Base-by-base conservation (phyloP, 2,329 filamentous ascomycete genomes). In the Penicillium sp. region DNA sequence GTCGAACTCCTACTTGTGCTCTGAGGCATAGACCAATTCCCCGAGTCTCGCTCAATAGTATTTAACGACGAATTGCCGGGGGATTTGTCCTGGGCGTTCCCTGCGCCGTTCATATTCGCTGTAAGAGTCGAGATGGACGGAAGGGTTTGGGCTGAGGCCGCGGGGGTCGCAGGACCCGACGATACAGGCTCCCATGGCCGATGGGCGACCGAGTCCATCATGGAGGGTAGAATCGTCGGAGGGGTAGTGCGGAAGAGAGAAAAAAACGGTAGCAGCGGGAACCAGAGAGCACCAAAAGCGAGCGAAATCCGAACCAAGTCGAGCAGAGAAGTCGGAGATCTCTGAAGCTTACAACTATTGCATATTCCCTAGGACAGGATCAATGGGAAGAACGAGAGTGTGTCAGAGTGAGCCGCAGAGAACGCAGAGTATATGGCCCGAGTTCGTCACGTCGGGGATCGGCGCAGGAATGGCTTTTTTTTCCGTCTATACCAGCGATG, bases 1-100 rank as follows among this genome's bases (percentile, higher is more conserved):
- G 16, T 33, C 19, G 19, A 9, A 16, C 16, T 19, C 50, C 44
- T 46, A 52, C 50, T 52, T 45, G 50, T 52, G 14, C 82, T 84
- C 65, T 82, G 82, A 57, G 82, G 81, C 65, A 84, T 81, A 52
- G 82, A 84, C 82, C 82, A 85, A 68, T 81, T 84, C 58, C 83
- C 82, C 22, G 83, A 85, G 68, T 85, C 83, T 58, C 83, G 80
- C 67, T 82, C 79, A 57, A 78, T 73, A 14, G 77, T 78, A 53
- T 76, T 78, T 59, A 79, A 64, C 5, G 77, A 78, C 9, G 73
- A 65, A 52, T 77, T 72, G 21, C 72, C 74, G 10, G 75, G 76
- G 0, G 74, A 76, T 59, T 79, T 78, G 57, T 80, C 78, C 1
- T 74, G 65, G 2, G 72, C 59, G 37, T 67, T 63, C 42, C 58